Percentiles rank a stretch among this genome's conserved stretches.
phyloP scores from a whole-genome alignment of 179 eudicot genomes.

The Drosera spatulata region DNA sequence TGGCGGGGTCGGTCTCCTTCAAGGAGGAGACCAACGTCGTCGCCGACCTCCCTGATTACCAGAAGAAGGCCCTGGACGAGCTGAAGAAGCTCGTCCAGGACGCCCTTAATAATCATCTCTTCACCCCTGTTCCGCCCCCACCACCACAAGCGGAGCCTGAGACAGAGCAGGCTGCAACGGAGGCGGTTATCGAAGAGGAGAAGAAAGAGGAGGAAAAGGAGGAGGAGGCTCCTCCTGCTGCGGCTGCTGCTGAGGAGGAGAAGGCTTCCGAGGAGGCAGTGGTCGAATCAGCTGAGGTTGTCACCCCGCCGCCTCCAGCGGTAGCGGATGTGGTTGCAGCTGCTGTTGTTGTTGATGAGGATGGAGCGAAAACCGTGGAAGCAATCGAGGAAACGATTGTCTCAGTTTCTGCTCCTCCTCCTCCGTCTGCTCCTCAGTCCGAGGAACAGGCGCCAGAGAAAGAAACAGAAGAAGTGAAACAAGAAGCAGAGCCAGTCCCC shows the following conservation, averaged over 20 bases:
- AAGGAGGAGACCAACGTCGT: conserved; percentile 45
- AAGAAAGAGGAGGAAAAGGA: neutral
- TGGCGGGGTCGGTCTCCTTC: conserved; percentile 13
- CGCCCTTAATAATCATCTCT: conserved; percentile 39
- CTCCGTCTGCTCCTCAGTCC: neutral
- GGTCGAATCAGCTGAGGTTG: neutral
- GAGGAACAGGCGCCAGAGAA: neutral
- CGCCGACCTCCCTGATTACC: conserved; percentile 30
- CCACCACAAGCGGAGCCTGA: neutral
- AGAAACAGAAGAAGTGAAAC: neutral
- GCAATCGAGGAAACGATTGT: conserved; percentile 21
- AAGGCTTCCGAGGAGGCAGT: neutral
- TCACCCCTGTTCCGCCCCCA: conserved; percentile 26
- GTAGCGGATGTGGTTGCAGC: neutral
- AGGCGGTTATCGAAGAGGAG: neutral
- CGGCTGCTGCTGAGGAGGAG: neutral
- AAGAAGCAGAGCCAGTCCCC: neutral
- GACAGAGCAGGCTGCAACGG: neutral
- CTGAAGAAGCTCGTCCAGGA: conserved; percentile 29
- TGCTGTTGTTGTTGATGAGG: conserved; percentile 6
- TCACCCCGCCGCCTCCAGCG: neutral
- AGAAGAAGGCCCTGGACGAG: conserved; percentile 45
- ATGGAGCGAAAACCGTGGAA: conserved; percentile 14
- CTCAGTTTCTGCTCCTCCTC: neutral
- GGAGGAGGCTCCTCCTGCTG: neutral